Conservation (phyloP, 2,329 filamentous ascomycete genomes). For the Phaeosphaeriaceae sp. region DNA sequence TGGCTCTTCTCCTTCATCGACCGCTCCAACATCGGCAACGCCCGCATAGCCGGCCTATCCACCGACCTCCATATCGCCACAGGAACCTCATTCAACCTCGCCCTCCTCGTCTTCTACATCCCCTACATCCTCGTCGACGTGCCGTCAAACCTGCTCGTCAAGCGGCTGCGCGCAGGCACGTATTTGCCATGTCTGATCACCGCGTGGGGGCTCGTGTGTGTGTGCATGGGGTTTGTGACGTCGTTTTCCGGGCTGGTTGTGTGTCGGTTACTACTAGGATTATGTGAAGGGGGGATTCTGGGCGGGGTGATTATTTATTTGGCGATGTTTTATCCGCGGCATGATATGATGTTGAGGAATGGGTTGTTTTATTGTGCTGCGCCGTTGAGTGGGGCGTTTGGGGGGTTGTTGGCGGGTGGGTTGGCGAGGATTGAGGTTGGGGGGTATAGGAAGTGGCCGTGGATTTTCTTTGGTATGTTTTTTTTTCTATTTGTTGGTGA, state of each 20-base stretch:
- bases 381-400: conserved; percentile 51
- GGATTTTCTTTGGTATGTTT: conserved; percentile 29
- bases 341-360: conserved; percentile 50
- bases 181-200: conserved; percentile 51
- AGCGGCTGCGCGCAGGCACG: conserved; percentile 49
- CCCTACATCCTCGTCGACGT: conserved; percentile 52
- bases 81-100: conserved; percentile 51
- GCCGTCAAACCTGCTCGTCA: conserved; percentile 51
- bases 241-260: conserved; percentile 50
- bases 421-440: conserved; percentile 48
- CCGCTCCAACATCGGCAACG: conserved; percentile 52
- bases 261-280: conserved; percentile 50
- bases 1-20: conserved; percentile 58
- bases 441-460: conserved; percentile 48
- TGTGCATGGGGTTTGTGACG: conserved; percentile 52
- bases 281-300: conserved; percentile 51
- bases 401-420: conserved; percentile 52
- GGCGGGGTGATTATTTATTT: conserved; percentile 52
- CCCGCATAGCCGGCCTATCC: conserved; percentile 51
- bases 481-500: neutral
- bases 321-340: conserved; percentile 51
- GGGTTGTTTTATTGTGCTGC: conserved; percentile 48
- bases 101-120: conserved; percentile 55
- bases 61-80: conserved; percentile 49
- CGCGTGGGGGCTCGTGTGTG: conserved; percentile 50